Base-by-base conservation (phyloP, 2,329 filamentous ascomycete genomes). In the Zopfia rhizophila region DNA sequence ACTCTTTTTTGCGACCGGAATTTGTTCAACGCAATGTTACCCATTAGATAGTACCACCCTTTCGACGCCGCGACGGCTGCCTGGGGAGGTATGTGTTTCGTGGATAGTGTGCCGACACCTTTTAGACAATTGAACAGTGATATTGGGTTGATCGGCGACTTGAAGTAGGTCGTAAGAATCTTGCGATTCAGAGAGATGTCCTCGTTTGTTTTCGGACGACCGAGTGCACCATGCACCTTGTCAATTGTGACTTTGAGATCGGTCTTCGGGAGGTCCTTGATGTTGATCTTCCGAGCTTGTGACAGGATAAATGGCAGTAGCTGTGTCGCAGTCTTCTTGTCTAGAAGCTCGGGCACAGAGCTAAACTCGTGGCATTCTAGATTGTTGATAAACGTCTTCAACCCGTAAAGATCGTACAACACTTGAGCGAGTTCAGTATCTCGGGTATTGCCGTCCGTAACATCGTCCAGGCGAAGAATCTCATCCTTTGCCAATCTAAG, bases 41-140 rank as follows among this genome's bases (percentile, higher is more conserved):
- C 93, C 51, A 96, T 83, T 21, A 97, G 76, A 69, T 94, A 96
- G 69, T 91, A 96, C 93, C 93, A 97, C 32, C 91, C 90, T 56
- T 90, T 88, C 17, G 84, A 84, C 0, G 92, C 91, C 23, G 95
- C 76, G 10, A 78, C 74, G 0, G 83, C 82, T 39, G 85, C 87
- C 46, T 94, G 88, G 0, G 83, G 80, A 2, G 82, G 80, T 31
- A 86, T 83, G 5, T 51, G 50, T 35, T 68, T 72, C 2, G 66
- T 71, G 7, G 66, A 59, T 5, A 74, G 51, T n/a, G 61, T 61
- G 6, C 91, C 82, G 25, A 89, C 82, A 8, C 94, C 94, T 52
- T 85, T 86, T 25, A 96, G 80, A n/a, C 90, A 90, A 54, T 87
- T 83, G 65, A 89, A 94, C 4, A 99, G 75, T 22, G 88, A 82